A percentile compares a stretch with the other conserved stretches of the same genome.
Conservation (phyloP, 2,329 filamentous ascomycete genomes). For the Chaetomiaceae sp. region DNA sequence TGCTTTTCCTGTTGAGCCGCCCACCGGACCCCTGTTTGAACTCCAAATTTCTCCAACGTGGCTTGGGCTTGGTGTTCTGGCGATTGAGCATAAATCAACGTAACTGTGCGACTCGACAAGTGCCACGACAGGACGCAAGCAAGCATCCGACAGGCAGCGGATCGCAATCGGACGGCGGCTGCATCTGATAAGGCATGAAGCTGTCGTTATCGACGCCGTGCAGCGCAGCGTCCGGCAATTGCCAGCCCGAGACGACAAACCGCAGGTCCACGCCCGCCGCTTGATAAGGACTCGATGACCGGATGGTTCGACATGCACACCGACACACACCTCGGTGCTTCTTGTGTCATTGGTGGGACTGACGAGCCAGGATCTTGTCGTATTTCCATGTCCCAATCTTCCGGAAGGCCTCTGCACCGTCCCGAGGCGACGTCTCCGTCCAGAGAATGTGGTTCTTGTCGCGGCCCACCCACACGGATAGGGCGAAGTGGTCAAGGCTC, state of each 20-base stretch:
- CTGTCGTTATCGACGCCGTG: constrained; percentile 10
- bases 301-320: not conserved
- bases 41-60: constrained; percentile 19
- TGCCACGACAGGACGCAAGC: not conserved
- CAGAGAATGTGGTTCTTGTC: not conserved
- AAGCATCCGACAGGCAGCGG: constrained; percentile 4
- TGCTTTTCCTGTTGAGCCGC: constrained; percentile 21
- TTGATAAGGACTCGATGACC: constrained; percentile 9
- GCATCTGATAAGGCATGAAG: constrained; percentile 17
- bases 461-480: not conserved
- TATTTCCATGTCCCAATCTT: constrained; percentile 8
- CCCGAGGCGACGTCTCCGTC: constrained; percentile 3
- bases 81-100: constrained; percentile 7
- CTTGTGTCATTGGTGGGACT: not conserved
- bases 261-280: not conserved
- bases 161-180: constrained; percentile 1
- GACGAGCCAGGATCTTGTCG: constrained; percentile 3
- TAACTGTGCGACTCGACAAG: too few species aligned
- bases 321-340: constrained; percentile 7
- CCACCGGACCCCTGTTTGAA: constrained; percentile 9
- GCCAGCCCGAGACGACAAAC: not conserved
- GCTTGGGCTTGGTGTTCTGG: not conserved
- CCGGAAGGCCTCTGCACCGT: constrained; percentile 9
- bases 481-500: not conserved
- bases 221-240: not conserved